These are phyloP conservation scores for Fragilaria crotonensis DNA, from an alignment of 108 stramenopile genomes.

Conservation along the genomic window DNA sequence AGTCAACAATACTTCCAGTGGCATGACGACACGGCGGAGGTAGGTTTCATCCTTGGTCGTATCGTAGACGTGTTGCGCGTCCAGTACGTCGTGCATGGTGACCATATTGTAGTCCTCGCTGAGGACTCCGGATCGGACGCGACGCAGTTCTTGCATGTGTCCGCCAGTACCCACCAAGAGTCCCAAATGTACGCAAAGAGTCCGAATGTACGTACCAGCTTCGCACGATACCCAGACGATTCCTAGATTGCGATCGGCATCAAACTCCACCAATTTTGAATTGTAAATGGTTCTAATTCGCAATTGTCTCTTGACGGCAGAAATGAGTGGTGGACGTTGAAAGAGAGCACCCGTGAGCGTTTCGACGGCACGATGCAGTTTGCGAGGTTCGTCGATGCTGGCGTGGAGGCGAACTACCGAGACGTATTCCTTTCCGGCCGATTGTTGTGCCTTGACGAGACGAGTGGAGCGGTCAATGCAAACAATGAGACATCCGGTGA, in stretches of 20 bases:
- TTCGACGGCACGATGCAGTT: conserved; percentile 88
- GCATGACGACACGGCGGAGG: conserved; percentile 95
- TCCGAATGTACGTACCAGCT: conserved; percentile 99
- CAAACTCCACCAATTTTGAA: conserved; percentile 93
- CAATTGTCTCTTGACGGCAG: conserved; percentile 98
- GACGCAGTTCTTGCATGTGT: conserved; percentile 99
- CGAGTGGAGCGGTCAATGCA: conserved; percentile 99
- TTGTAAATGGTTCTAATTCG: conserved; percentile 98
- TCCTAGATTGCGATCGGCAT: conserved; percentile 92
- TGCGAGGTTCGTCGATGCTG: conserved; percentile 76
- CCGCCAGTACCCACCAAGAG: conserved; percentile 95
- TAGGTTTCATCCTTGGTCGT: conserved; percentile 98
- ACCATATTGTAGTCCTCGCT: conserved; percentile 89
- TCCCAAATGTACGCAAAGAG: conserved; percentile 98
- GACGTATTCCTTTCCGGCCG: conserved; percentile 98
- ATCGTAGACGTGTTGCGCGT: conserved; percentile 98
- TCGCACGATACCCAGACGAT: conserved; percentile 95
- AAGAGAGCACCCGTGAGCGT: conserved; percentile 96
- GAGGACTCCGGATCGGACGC: conserved; percentile 92
- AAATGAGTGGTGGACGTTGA: conserved; percentile 98
- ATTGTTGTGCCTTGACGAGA: conserved; percentile 98
- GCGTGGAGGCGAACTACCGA: conserved; percentile 96
- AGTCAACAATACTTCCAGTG: conserved; percentile 92
- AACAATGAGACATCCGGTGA: conserved; percentile 99
- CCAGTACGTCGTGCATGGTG: conserved; percentile 99